Evolutionary conservation across 768 basidiomycete species (phyloP), one percentile per base, ranked within the genome.

Genomic region (Tremella mesenterica): DNA sequence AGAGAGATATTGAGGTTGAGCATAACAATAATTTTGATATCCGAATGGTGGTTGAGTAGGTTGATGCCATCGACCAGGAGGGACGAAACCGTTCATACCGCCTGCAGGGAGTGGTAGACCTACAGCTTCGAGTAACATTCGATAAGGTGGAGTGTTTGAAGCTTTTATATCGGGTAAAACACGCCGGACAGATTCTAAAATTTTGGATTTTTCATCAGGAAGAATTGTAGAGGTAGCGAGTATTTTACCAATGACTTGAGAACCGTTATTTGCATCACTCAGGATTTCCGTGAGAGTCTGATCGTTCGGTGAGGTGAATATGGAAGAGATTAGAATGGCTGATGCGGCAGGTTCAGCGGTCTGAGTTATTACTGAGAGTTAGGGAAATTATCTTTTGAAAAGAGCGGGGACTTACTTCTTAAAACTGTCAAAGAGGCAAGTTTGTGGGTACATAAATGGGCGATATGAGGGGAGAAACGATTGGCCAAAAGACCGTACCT

Each of bases 371-470:
- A 99, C 70, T 73, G 34, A 3, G 33, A 5, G 23, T 29, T 38
- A 44, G 46, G 21, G 18, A 8, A 16, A 18, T 13, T 26, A 12
- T 5, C 9, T 10, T 36, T 31, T 27, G n/a, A 9, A 3, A 23
- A 43, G 23, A 20, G 6, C 34, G 29, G n/a, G n/a, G 20, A 64
- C 69, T 57, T 44, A 73, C 71, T 89, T 70, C 92, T 81, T 59
- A 99, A 79, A 34, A 97, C 90, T 1, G 91, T 93, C 60, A 92
- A 79, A 1, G 91, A 95, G 0, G 95, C 93, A 64, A 99, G 75
- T 74, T 97, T 97, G 78, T 99, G 95, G 2, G 90, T 95, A 77
- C 92, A 96, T 53, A 97, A 79, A 73, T 97, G 92, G 2, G 90
- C 91, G 33, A 97, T 79, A 69, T 97, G 93, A 44, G 95, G 89